Base-by-base conservation (phyloP, 805 yeast genomes). In the Metschnikowia similis region DNA sequence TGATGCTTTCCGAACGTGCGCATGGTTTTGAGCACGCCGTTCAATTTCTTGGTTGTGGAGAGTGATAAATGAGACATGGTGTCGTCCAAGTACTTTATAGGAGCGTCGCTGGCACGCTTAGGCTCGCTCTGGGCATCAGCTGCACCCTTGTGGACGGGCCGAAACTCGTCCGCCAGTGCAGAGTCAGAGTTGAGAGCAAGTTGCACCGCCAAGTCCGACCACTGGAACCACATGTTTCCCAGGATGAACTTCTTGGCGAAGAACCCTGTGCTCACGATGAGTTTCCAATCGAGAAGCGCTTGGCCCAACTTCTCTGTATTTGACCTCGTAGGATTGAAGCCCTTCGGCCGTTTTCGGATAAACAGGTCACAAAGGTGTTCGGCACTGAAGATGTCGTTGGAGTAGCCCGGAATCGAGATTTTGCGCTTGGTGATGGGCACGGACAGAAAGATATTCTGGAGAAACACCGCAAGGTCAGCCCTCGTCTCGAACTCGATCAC, bases 201-300 rank as follows among this genome's bases (percentile, higher is more conserved):
- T 21, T 48, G 58, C 3, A 57, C 26, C 6, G 75, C 70, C 41
- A 62, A 49, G 26, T 68, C 72, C 1, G 73, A 58, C 77, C 77
- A 73, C 54, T 74, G 77, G 42, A 71, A 70, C 76, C 76, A 72
- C 71, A 70, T 65, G 3, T 69, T 70, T 48, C 71, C 75, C 48
- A 72, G 68, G 47, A 58, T 70, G 54, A 74, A 74, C 53, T 69
- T 70, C 48, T 58, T 66, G 6, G 65, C 58, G 41, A 72, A 58
- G 38, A 72, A 57, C 3, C 70, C 67, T 3, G 71, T 64, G 1
- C 69, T 66, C 0, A 58, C 51, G 6, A 72, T 52, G 9, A 73
- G 53, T 47, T 66, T 70, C 48, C 59, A 53, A 50, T 73, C 75
- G 11, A 72, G 26, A 8, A 74, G 61, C 1, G 62, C 52, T 57